Conservation (phyloP, 225 moss, liverwort and hornwort species). For the Rhytidiadelphus loreus region DNA sequence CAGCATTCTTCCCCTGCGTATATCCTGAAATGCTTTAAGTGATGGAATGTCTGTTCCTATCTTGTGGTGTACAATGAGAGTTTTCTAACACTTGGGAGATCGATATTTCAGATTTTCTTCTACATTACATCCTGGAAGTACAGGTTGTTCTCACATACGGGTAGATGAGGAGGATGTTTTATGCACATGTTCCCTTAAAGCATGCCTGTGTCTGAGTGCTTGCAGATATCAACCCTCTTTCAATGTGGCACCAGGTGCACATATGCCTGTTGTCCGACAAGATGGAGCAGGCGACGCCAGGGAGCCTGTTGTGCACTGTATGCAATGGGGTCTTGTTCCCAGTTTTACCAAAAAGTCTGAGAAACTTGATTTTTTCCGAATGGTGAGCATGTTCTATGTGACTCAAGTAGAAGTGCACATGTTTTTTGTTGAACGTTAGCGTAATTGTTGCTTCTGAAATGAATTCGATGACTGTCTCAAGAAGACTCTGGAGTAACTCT, state of each 20-base stretch:
- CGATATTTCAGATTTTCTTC: background rate
- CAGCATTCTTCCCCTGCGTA: background rate
- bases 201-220: background rate
- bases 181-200: background rate
- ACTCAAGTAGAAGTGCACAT: background rate
- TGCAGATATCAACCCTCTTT: conserved; percentile 79
- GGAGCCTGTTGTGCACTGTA: conserved; percentile 81
- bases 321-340: conserved; percentile 96
- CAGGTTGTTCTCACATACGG: background rate
- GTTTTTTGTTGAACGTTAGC: background rate
- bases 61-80: background rate
- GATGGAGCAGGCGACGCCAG: conserved; percentile 25
- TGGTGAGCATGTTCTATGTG: conserved; percentile 37
- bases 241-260: conserved; percentile 80
- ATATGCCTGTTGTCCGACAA: conserved; percentile 81
- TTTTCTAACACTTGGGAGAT: background rate
- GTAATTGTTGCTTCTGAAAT: background rate
- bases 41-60: background rate
- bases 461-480: background rate
- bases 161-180: background rate
- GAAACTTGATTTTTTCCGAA: conserved; percentile 81
- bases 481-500: background rate
- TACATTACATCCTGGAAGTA: background rate
- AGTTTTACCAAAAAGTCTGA: conserved; percentile 82
- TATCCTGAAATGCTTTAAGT: background rate